A percentile compares a stretch with the other conserved stretches of the same genome.
Conservation (phyloP, 768 basidiomycete species). For the Pulveroboletus sp. region DNA sequence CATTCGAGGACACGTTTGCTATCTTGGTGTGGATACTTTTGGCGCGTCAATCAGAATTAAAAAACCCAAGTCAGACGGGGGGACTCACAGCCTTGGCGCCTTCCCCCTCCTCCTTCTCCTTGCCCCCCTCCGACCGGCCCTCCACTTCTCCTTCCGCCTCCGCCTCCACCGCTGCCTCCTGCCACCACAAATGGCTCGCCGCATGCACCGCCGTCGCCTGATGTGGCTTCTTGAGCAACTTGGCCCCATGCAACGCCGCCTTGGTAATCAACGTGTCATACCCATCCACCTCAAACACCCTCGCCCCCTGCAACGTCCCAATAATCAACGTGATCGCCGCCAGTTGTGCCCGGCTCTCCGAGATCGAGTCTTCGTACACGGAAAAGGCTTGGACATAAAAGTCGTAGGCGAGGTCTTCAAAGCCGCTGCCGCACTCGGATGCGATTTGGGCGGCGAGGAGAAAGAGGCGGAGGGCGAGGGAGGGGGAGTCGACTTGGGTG, state of each 20-base stretch:
- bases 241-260: constrained; percentile 95
- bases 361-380: constrained; percentile 97
- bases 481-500: constrained; percentile 87
- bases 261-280: constrained; percentile 98
- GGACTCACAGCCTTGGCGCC: constrained; percentile 54
- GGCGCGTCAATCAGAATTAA: too few relatives aligned
- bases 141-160: constrained; percentile 33
- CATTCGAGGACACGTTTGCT: constrained; percentile 98
- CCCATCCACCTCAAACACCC: constrained; percentile 92
- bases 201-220: constrained; percentile 93
- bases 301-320: constrained; percentile 80
- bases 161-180: constrained; percentile 52
- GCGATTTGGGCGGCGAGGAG: constrained; percentile 94
- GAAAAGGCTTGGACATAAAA: constrained; percentile 97
- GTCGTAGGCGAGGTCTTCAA: constrained; percentile 96
- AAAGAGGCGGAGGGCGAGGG: constrained; percentile 92
- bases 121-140: constrained; percentile 20
- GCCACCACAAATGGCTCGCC: constrained; percentile 99
- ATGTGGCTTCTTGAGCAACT: constrained; percentile 96
- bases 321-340: constrained; percentile 98
- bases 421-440: constrained; percentile 89
- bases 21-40: constrained; percentile 82
- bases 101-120: constrained; percentile 40
- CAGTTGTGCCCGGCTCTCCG: constrained; percentile 91
- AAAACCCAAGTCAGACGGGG: constrained; percentile 1